Conservation (phyloP, 148 eudicot genomes). For the Camellia japonica region DNA sequence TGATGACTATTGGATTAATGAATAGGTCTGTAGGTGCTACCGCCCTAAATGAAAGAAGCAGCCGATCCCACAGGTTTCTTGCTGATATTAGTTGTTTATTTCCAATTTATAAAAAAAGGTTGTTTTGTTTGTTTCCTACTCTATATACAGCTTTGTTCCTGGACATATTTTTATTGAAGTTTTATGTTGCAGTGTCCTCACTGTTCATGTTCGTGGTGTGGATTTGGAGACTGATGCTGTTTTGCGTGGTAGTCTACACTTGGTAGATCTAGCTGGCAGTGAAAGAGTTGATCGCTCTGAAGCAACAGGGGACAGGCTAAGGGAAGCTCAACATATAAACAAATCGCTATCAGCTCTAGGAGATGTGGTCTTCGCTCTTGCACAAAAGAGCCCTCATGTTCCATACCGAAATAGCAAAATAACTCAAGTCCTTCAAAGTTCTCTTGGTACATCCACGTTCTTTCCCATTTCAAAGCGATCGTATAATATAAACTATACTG, state of each 20-base stretch:
- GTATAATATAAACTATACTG: not conserved
- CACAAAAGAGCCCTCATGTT: constrained; percentile 83
- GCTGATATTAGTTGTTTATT: constrained; percentile 10
- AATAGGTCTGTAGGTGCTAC: constrained; percentile 96
- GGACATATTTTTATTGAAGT: constrained; percentile 11
- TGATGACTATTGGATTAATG: constrained; percentile 90
- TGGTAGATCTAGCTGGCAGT: constrained; percentile 98
- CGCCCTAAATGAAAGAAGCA: constrained; percentile 93
- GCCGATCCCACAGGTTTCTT: constrained; percentile 90
- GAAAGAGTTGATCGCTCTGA: constrained; percentile 98
- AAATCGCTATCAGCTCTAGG: constrained; percentile 93
- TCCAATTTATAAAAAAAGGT: not conserved
- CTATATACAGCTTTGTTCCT: not conserved
- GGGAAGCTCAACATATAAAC: constrained; percentile 96
- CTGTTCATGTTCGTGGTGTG: constrained; percentile 89
- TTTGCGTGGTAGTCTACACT: constrained; percentile 90
- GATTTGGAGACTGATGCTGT: constrained; percentile 75
- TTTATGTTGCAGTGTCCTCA: constrained; percentile 64
- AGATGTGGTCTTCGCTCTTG: constrained; percentile 86
- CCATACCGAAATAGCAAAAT: constrained; percentile 97
- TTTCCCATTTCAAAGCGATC: not conserved
- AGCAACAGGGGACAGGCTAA: constrained; percentile 85
- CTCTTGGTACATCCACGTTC: constrained; percentile 54
- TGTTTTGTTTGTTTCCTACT: not conserved
- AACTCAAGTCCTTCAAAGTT: constrained; percentile 96